Evolutionary conservation across 176 grass and related monocot genomes (phyloP).

Genomic region (Miscanthus lutarioriparius): DNA sequence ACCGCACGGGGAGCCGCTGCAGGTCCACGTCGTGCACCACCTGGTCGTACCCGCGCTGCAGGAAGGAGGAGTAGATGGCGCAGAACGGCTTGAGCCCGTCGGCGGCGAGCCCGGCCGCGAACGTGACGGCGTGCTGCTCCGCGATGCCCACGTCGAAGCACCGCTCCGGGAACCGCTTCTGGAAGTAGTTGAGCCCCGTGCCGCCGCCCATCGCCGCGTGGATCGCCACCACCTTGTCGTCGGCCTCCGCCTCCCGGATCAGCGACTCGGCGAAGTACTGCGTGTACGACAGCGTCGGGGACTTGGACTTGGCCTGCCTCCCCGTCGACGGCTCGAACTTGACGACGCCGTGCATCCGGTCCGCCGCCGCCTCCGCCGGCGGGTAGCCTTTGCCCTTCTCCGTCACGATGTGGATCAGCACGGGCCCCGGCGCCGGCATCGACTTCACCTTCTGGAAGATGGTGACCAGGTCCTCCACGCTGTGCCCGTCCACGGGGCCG

Average conservation of each 20-base stretch:
- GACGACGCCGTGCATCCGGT: conserved; percentile 97
- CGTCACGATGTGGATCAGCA: conserved; percentile 84
- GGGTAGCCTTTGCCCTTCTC: conserved; percentile 94
- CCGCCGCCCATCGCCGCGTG: conserved; percentile 98
- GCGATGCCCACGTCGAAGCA: conserved; percentile 99
- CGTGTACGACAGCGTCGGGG: conserved; percentile 58
- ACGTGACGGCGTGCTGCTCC: conserved; percentile 96
- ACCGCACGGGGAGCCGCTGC: conserved; percentile 80
- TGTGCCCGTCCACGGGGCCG: conserved; percentile 92
- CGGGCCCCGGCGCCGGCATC: conserved; percentile 78
- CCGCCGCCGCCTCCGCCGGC: conserved; percentile 80
- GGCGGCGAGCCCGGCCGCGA: conserved; percentile 76
- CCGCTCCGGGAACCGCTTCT: conserved; percentile 79
- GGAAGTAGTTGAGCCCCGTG: conserved; percentile 95
- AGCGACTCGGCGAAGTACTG: conserved; percentile 88
- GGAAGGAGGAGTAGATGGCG: conserved; percentile 94
- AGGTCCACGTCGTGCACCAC: conserved; percentile 97
- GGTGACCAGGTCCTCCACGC: conserved; percentile 67
- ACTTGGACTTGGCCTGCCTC: conserved; percentile 66
- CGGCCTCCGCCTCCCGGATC: conserved; percentile 70
- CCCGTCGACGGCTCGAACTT: conserved; percentile 73
- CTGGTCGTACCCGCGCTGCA: conserved; percentile 98
- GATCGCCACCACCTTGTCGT: conserved; percentile 78
- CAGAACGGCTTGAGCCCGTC: conserved; percentile 97
- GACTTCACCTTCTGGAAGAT: conserved; percentile 87